Percentiles rank a stretch among this genome's conserved stretches.
These are phyloP conservation scores for Saccharomycopsis sp. DNA, from an alignment of 805 yeast species.

Conservation along the genomic window DNA sequence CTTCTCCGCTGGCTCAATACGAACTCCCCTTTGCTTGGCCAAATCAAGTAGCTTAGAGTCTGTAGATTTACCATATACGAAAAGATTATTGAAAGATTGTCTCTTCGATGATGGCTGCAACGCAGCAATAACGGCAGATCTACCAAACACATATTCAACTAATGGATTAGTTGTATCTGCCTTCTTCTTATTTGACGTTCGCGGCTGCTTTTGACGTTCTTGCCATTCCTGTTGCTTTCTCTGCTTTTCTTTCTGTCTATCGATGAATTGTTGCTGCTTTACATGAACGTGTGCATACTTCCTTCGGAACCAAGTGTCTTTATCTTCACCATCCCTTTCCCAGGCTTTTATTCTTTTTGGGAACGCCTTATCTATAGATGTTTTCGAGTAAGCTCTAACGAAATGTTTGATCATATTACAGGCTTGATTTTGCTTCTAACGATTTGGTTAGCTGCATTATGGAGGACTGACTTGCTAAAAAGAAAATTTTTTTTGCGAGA, in stretches of 20 bases:
- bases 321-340: conserved; percentile 55
- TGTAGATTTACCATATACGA: conserved; percentile 27
- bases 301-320: conserved; percentile 53
- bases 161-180: conserved; percentile 34
- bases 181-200: neutral
- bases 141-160: conserved; percentile 69
- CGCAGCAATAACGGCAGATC: conserved; percentile 68
- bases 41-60: conserved; percentile 38
- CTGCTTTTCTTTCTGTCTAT: conserved; percentile 1
- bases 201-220: neutral
- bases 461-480: too few species aligned
- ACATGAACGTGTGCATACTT: conserved; percentile 67
- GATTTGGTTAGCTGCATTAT: too few species aligned
- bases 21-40: conserved; percentile 35
- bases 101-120: conserved; percentile 46
- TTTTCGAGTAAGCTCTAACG: too few species aligned
- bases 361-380: too few species aligned
- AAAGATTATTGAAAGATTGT: conserved; percentile 36
- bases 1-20: conserved; percentile 25
- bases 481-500: too few species aligned
- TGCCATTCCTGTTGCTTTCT: neutral
- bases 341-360: conserved; percentile 70
- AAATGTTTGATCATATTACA: too few species aligned
- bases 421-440: too few species aligned
- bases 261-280: conserved; percentile 26